Conservation (phyloP, 2,329 filamentous ascomycete genomes). For the Hypoxylon sp. region DNA sequence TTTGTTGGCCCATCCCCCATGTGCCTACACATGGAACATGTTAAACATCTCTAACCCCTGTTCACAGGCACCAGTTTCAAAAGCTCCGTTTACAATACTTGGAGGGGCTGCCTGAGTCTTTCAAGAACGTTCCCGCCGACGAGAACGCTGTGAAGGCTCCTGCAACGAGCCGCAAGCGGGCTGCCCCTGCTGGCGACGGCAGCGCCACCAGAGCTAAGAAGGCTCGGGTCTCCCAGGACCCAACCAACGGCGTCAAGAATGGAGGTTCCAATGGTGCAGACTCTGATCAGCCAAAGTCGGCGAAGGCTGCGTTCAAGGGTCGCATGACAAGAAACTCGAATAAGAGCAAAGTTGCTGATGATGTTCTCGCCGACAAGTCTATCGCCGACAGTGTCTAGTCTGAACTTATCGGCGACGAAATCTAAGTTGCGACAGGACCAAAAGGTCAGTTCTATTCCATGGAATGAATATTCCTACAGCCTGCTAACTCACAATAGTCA, state of each 20-base stretch:
- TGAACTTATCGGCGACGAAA: neutral
- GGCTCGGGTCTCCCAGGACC: neutral
- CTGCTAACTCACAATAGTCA: constrained; percentile 1
- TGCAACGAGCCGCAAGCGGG: constrained; percentile 19
- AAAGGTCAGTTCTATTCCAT: neutral
- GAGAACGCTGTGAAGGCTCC: constrained; percentile 5
- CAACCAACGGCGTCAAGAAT: neutral
- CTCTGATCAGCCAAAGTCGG: too few relatives aligned
- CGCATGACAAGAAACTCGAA: too few relatives aligned
- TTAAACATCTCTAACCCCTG: constrained; percentile 6
- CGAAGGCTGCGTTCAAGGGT: too few relatives aligned
- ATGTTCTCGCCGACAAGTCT: too few relatives aligned
- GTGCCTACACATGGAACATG: neutral
- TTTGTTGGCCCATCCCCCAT: neutral
- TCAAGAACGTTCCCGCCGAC: neutral
- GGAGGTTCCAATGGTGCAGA: too few relatives aligned
- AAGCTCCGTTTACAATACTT: constrained; percentile 16
- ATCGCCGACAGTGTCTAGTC: neutral
- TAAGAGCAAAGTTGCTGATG: too few relatives aligned
- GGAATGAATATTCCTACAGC: neutral
- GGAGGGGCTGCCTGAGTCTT: neutral
- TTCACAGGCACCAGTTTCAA: constrained; percentile 30
- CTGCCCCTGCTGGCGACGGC: neutral
- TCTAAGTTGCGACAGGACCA: neutral
- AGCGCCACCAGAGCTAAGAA: constrained; percentile 11